Conservation (phyloP, 2,329 filamentous ascomycete genomes). For the Penicillium sp. region DNA sequence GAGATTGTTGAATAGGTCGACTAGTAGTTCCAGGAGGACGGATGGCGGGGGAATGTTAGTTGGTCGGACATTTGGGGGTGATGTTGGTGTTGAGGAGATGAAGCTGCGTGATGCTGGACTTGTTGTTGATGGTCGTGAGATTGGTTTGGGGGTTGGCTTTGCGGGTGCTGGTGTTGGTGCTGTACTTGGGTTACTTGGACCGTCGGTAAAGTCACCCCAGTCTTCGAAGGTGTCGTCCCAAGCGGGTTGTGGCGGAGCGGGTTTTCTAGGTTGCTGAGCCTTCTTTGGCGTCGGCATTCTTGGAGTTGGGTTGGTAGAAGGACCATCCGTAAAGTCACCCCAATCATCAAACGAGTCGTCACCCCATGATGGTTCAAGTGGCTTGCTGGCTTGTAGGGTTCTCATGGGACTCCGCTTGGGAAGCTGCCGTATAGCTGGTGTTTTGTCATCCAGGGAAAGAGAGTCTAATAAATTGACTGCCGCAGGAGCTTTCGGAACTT, state of each 20-base stretch:
- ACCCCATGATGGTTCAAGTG: conserved; percentile 14
- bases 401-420: neutral
- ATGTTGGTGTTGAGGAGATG: conserved; percentile 8
- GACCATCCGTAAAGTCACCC: conserved; percentile 19
- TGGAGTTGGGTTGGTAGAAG: conserved; percentile 5
- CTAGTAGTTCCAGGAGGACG: conserved; percentile 71
- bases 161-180: neutral
- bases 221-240: conserved; percentile 21
- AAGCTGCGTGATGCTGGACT: conserved; percentile 13
- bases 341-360: conserved; percentile 21
- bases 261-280: conserved; percentile 8
- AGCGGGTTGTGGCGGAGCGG: conserved; percentile 11
- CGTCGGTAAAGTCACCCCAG: conserved; percentile 23
- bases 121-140: conserved; percentile 6
- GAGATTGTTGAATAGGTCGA: conserved; percentile 63
- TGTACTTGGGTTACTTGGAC: conserved; percentile 2
- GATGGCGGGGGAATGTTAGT: conserved; percentile 87
- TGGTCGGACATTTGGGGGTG: conserved; percentile 51
- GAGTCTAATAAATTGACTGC: conserved; percentile 29
- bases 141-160: conserved; percentile 1
- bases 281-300: conserved; percentile 4
- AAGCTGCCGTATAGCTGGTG: conserved; percentile 5
- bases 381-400: conserved; percentile 11
- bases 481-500: conserved; percentile 4
- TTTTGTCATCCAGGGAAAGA: conserved; percentile 26